Conservation (phyloP, 495 filamentous ascomycete genomes). For the Hypoxylon lienhwacheense region DNA sequence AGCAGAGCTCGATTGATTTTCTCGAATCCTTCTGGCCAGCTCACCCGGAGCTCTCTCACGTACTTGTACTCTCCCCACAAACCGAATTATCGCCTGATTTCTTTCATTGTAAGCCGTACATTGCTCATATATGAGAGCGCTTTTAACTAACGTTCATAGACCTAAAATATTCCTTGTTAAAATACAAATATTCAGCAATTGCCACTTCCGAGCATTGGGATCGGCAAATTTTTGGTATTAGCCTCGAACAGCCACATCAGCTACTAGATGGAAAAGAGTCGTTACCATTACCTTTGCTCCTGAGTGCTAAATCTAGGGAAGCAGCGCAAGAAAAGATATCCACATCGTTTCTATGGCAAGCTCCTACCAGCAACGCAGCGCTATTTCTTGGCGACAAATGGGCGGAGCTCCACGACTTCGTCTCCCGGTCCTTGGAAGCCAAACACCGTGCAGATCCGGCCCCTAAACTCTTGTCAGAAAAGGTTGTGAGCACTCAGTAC, state of each 20-base stretch:
- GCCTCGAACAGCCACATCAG: constrained; percentile 69
- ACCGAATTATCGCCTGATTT: constrained; percentile 72
- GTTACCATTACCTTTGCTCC: constrained; percentile 55
- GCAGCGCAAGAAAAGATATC: constrained; percentile 35
- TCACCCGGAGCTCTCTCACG: constrained; percentile 61
- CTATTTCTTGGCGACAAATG: constrained; percentile 83
- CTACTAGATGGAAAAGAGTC: constrained; percentile 57
- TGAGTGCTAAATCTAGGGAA: constrained; percentile 29
- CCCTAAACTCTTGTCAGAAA: constrained; percentile 45
- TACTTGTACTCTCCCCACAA: constrained; percentile 77
- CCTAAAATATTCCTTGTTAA: constrained; percentile 69
- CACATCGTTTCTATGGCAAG: constrained; percentile 76
- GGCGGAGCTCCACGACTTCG: constrained; percentile 75
- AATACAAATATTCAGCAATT: constrained; percentile 69
- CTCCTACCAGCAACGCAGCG: constrained; percentile 75
- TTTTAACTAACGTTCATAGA: constrained; percentile 33
- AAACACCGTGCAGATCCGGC: constrained; percentile 37
- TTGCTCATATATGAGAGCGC: background rate
- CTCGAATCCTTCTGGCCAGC: constrained; percentile 82
- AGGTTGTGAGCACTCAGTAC: constrained; percentile 60
- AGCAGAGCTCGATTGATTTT: constrained; percentile 68
- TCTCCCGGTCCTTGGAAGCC: constrained; percentile 58
- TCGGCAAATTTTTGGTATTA: constrained; percentile 67
- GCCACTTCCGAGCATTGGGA: constrained; percentile 46
- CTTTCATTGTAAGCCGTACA: constrained; percentile 65